Base-by-base conservation (phyloP, 257 asterid genomes). In the Plantago elongata region DNA sequence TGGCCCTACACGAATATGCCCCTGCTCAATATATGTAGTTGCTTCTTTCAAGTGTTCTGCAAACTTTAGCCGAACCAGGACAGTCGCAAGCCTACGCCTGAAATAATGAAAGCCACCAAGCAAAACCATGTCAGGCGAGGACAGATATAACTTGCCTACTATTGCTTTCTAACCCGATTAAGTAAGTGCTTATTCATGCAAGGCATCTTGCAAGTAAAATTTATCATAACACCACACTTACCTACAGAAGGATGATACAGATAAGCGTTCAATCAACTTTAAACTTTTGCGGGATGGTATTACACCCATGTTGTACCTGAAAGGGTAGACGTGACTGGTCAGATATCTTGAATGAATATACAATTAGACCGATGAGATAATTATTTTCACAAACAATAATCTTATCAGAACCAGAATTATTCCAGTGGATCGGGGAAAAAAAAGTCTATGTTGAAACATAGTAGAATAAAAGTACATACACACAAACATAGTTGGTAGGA, bases 1-100 rank as follows among this genome's bases (percentile, higher is more conserved):
- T 0, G 99, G 97, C 62, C 99, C 99, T 12, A 93, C 95, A 15
- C 99, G 94, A 69, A 89, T 72, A 78, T 93, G 99, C 57, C 97
- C 96, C 71, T 93, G 96, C 47, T 93, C 96, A n/a, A 89, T 85
- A 67, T 89, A 93, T 29, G 95, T 93, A 11, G 83, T 84, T 16
- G 96, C 90, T 73, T 93, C 97, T 77, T 83, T 93, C 79, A 93
- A 71, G 75, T 83, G 97, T 65, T 88, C 95, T 2, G 97, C 93
- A 74, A 83, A 84, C 80, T 89, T 92, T 69, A 83, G 75, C 69
- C 70, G 68, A 59, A 83, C 83, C 71, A 93, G 45, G 63, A 87
- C 61, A 60, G 90, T 82, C 12, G 99, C 82, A 48, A 93, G 90
- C 77, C 97, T 77, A 40, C 93, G 95, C 78, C 97, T 92, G 82